Percentiles rank a stretch among this genome's conserved stretches.
These are phyloP conservation scores for Mycena galopus DNA, from an alignment of 768 basidiomycete species.

Conservation along the genomic window DNA sequence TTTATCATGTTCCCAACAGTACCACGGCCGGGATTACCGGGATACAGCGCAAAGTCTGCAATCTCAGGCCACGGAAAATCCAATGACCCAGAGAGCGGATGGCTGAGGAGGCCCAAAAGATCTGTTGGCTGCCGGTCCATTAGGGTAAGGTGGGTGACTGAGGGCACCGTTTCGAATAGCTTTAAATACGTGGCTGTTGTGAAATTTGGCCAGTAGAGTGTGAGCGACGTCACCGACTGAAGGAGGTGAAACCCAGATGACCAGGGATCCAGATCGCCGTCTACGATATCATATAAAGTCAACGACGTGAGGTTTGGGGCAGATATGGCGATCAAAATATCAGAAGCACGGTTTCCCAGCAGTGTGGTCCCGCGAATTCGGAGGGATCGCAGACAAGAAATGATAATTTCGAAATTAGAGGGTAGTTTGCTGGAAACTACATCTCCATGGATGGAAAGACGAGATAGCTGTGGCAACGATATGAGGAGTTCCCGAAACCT, in stretches of 20 bases:
- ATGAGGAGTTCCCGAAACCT: conserved; percentile 20
- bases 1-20: conserved; percentile 7
- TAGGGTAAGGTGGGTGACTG: conserved; percentile 18
- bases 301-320: conserved; percentile 17
- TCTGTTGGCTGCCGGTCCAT: conserved; percentile 20
- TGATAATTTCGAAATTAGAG: conserved; percentile 1
- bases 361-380: conserved; percentile 27
- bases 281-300: conserved; percentile 18
- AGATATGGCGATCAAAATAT: conserved; percentile 20
- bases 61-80: conserved; percentile 14
- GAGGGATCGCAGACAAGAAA: conserved; percentile 21
- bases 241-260: conserved; percentile 18
- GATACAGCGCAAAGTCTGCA: conserved; percentile 21
- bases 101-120: conserved; percentile 16
- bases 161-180: conserved; percentile 19
- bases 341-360: conserved; percentile 23
- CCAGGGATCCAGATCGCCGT: conserved; percentile 21
- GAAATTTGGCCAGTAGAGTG: conserved; percentile 27
- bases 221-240: conserved; percentile 16
- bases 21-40: neutral
- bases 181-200: conserved; percentile 3
- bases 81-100: neutral
- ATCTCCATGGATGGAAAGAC: conserved; percentile 24
- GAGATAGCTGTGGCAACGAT: conserved; percentile 9
- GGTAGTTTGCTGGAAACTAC: conserved; percentile 18